phyloP scores from a whole-genome alignment of 257 asterid genomes.

The Galeopsis tetrahit region DNA sequence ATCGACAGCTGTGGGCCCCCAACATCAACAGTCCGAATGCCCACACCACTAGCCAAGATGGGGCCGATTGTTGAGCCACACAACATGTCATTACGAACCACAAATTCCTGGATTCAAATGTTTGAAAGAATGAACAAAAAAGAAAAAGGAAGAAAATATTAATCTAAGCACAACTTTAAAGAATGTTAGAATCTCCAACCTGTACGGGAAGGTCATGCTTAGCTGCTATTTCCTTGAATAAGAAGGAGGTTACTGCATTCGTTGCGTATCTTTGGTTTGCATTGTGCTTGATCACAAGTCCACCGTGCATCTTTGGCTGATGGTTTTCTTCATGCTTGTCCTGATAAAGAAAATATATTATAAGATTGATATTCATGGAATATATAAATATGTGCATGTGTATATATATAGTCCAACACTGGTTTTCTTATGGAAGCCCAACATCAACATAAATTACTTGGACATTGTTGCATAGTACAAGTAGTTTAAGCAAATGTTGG shows the following conservation, averaged over 20 bases:
- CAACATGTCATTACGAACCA: slow-evolving; percentile 81
- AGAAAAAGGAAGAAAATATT: background rate
- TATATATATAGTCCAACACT: too few species aligned
- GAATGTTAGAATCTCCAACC: slow-evolving; percentile 43
- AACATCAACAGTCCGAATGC: slow-evolving; percentile 84
- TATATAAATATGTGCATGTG: too few species aligned
- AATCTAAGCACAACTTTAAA: background rate
- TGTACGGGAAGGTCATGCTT: slow-evolving; percentile 82
- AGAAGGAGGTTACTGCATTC: slow-evolving; percentile 85
- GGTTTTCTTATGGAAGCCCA: background rate
- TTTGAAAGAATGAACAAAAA: background rate
- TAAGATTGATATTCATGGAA: background rate
- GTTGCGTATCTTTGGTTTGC: slow-evolving; percentile 97
- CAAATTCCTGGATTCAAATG: slow-evolving; percentile 68
- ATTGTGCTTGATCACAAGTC: slow-evolving; percentile 91
- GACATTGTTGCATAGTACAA: background rate
- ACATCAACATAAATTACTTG: background rate
- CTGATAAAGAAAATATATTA: slow-evolving; percentile 46
- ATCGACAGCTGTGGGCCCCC: slow-evolving; percentile 94
- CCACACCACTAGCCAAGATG: slow-evolving; percentile 90
- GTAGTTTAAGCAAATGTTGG: background rate
- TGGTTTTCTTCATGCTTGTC: slow-evolving; percentile 97
- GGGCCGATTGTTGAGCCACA: slow-evolving; percentile 99
- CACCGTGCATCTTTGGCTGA: slow-evolving; percentile 92
- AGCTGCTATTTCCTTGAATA: slow-evolving; percentile 82